These are phyloP conservation scores for Rhodotorula sp. DNA, from an alignment of 1,284 basidiomycete species.

Conservation along the genomic window DNA sequence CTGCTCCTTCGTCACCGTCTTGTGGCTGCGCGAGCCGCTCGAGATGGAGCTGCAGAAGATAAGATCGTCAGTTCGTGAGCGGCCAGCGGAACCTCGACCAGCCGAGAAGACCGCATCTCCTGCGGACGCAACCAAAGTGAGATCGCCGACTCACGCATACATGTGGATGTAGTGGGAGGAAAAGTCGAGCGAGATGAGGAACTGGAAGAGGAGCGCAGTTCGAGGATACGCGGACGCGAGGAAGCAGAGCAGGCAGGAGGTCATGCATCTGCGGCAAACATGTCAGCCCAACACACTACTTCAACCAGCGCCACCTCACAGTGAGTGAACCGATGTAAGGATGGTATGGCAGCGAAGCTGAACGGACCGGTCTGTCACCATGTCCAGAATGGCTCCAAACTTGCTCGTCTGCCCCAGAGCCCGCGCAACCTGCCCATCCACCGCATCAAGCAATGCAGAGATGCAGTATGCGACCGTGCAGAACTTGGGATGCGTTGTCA, in stretches of 20 bases:
- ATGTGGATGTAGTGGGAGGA: constrained; percentile 99
- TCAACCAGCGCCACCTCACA: no score
- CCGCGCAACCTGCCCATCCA: constrained; percentile 93
- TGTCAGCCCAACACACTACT: background rate
- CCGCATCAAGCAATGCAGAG: constrained; percentile 92
- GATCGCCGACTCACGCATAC: constrained; percentile 74
- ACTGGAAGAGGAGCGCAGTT: constrained; percentile 83
- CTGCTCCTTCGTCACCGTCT: constrained; percentile 83
- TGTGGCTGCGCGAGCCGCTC: constrained; percentile 90
- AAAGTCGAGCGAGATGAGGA: constrained; percentile 95
- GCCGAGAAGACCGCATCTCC: background rate
- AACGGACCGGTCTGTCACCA: constrained; percentile 96
- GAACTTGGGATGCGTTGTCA: constrained; percentile 90
- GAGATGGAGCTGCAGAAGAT: constrained; percentile 69
- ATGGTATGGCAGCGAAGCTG: no score
- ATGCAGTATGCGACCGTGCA: constrained; percentile 88
- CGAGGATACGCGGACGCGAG: constrained; percentile 82
- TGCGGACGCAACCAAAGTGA: constrained; percentile 7
- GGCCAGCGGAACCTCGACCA: background rate
- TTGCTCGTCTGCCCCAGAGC: constrained; percentile 85
- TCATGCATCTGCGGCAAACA: constrained; percentile 72
- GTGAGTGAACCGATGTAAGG: background rate
- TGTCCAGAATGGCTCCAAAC: constrained; percentile 97
- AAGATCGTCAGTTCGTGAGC: background rate
- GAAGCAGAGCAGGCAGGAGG: constrained; percentile 91